Base-by-base conservation (phyloP, 129 eudicot species). In the Scalesia atractyloides region DNA sequence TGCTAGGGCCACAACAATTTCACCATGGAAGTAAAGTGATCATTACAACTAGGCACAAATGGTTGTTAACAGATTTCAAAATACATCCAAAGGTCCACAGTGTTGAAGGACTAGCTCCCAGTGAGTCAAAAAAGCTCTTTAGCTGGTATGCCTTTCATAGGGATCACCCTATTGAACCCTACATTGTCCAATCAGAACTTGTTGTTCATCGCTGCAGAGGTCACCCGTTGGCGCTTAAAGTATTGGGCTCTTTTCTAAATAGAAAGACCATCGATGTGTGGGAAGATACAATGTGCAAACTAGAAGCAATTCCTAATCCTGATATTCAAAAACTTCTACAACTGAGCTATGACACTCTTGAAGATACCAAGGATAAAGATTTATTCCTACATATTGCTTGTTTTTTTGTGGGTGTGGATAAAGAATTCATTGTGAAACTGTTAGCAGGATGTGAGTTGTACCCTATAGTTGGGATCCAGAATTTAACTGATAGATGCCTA, bases 161-260 rank as follows among this genome's bases (percentile, higher is more conserved):
- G 33, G 33, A 33, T 43, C 63, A 69, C 14, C 77, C 81, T 0
- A 9, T 10, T 13, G 70, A 82, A 13, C 52, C 26, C 30, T 82
- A 77, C 73, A 1, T 18, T 0, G 14, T 60, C 33, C 64, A n/a
- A 0, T 51, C 59, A 9, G 2, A 51, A 33, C 77, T 10, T 33
- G 68, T 77, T 33, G 47, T 33, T 17, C 30, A 68, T 5, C 69
- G 43, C 4, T 82, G 86, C 48, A 24, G 44, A 20, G 86, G 80
- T 15, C 64, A 67, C 62, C 86, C 86, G 11, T 77, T 82, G 66
- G 85, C 82, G 51, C 82, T 76, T 41, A 15, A 59, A 68, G 72
- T 82, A 24, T 53, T 70, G 22, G 75, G 75, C 39, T 54, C 75
- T 13, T 19, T 10, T 66, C 14, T 66, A 20, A 20, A 34, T 59